Conservation (phyloP, 2,329 filamentous ascomycete species). For the Scedosporium aurantiacum region DNA sequence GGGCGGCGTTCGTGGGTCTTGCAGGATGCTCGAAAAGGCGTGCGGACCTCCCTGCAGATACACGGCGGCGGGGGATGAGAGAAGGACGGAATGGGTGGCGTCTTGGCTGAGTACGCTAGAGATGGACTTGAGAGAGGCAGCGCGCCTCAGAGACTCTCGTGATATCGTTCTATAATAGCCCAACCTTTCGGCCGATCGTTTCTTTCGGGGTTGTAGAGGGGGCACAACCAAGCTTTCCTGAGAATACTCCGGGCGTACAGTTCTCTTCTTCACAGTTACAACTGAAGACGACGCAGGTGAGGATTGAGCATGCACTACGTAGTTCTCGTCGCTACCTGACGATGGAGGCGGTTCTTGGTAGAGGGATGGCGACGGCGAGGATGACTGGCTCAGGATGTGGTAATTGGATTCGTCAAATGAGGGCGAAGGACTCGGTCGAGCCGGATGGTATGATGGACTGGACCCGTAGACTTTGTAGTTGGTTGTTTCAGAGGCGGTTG, state of each 20-base stretch:
- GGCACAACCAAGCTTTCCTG: slow-evolving; percentile 50
- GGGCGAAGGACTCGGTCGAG: slow-evolving; percentile 21
- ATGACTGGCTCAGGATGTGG: slow-evolving; percentile 39
- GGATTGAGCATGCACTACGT: slow-evolving; percentile 37
- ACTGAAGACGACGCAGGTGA: slow-evolving; percentile 29
- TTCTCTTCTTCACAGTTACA: slow-evolving; percentile 18
- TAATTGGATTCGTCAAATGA: slow-evolving; percentile 27
- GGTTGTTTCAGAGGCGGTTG: slow-evolving; percentile 36
- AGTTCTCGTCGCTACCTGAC: slow-evolving; percentile 37
- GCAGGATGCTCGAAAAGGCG: slow-evolving; percentile 14
- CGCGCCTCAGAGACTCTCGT: slow-evolving; percentile 36
- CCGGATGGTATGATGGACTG: slow-evolving; percentile 28
- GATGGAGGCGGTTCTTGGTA: slow-evolving; percentile 24
- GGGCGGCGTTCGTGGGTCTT: neutral
- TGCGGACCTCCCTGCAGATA: slow-evolving; percentile 22
- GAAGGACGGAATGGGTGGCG: slow-evolving; percentile 25
- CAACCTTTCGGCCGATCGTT: slow-evolving; percentile 36
- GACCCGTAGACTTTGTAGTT: slow-evolving; percentile 45
- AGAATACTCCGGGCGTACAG: slow-evolving; percentile 36
- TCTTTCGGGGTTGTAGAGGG: slow-evolving; percentile 38
- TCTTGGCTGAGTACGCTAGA: slow-evolving; percentile 43
- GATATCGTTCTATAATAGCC: slow-evolving; percentile 39
- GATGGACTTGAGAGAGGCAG: slow-evolving; percentile 44
- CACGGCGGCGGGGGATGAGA: slow-evolving; percentile 25
- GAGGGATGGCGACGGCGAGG: slow-evolving; percentile 27